Base-by-base conservation (phyloP, 441 rosid species). In the Viola pubescens region DNA sequence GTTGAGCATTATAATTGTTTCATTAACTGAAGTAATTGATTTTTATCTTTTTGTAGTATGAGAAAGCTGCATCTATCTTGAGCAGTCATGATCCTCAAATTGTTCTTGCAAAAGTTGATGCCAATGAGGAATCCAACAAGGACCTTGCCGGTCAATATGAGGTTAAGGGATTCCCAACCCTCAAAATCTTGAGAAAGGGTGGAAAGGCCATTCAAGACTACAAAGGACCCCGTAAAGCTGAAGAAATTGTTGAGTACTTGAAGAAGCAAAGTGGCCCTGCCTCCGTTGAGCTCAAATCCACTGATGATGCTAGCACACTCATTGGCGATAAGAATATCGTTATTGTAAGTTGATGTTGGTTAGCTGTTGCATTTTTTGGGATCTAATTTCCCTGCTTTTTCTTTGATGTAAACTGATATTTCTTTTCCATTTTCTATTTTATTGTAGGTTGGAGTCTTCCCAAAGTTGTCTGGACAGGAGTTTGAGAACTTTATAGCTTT, bases 171-270 rank as follows among this genome's bases (percentile, higher is more conserved):
- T 94, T 81, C 77, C 98, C 98, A 40, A 82, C 98, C 0, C 61
- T 92, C 47, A 90, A 85, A 77, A 94, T 90, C 60, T 71, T 94
- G 62, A 84, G 97, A 78, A 78, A 90, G 53, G 94, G 95, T 65
- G 96, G 98, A 8, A 86, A 88, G 67, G 44, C 37, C 55, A 50
- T 77, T 74, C 94, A 88, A 70, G 96, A 85, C 1, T 94, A 83
- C 69, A 88, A 83, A 46, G 98, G 98, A 34, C 98, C 98, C 60
- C 92, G 95, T 6, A 89, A 94, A 8, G 95, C 97, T 1, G 98
- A 88, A 2, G 98, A 96, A n/a, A 94, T 94, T 45, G 91, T 80
- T 66, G 60, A 73, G 60, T 88, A 90, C 62, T 62, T 92, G 73
- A 84, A 82, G 79, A 87, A 81, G 73, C 97, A 86, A 67, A 90